Base-by-base conservation (phyloP, 2,329 filamentous ascomycete genomes). In the Aspergillus neoniger region DNA sequence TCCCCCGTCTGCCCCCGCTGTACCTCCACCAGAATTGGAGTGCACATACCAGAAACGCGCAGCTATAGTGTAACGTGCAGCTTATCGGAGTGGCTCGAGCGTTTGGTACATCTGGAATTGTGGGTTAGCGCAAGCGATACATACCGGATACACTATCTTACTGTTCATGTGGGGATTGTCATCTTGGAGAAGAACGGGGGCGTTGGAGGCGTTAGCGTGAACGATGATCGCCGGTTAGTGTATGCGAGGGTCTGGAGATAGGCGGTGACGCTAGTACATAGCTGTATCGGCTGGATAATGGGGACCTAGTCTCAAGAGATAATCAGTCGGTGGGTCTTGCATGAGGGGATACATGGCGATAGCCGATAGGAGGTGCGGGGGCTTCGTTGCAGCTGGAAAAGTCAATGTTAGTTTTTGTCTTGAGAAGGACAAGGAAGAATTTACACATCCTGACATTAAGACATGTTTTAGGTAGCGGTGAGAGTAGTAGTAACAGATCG, bases 121-220 rank as follows among this genome's bases (percentile, higher is more conserved):
- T 15, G 39, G 39, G 39, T 55, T 55, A 55, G 53, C 30, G 4
- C 43, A 55, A 7, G 53, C 39, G 53, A 53, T 53, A 53, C 50
- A 53, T 39, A 53, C 50, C 30, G 50, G 30, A 19, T 55, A 55
- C 52, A 38, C 28, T 53, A 53, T n/a, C 50, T 36, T 53, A 39
- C 30, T 39, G 30, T 12, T 21, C n/a, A 25, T 53, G 30, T 21
- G 50, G 36, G 36, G 10, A 4, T 30, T 8, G 32, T 38, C 32
- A 36, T 14, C 25, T 32, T 53, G 50, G 17, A 39, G 50, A 25
- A 39, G n/a, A 25, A 19, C 32, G 50, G 12, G 19, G 14, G 36
- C 25, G 23, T 39, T 15, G 30, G 12, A 21, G 50, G 50, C 36
- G 17, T 41, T 55, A 47, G 53, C 53, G 53, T 55, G 8, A 28